A percentile compares a stretch with the other conserved stretches of the same genome.
These are phyloP conservation scores for Pichia californica DNA, from an alignment of 805 yeast genomes.

Conservation along the genomic window DNA sequence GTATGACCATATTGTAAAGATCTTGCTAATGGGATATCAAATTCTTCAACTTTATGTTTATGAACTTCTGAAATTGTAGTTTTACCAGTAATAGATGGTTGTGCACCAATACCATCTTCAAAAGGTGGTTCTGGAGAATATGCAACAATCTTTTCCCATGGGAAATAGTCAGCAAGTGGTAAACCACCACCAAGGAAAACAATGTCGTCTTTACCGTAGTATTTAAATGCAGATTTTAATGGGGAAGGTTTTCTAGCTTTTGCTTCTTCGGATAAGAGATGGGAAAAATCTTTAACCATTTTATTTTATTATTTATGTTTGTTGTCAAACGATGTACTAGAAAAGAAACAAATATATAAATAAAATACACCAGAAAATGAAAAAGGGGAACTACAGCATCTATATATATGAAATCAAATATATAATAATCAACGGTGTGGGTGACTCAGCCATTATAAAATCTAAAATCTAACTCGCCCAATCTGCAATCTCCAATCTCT, in stretches of 20 bases:
- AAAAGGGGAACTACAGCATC: no score
- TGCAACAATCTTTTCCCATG: constrained; percentile 71
- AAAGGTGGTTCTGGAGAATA: constrained; percentile 79
- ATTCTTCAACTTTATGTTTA: constrained; percentile 39
- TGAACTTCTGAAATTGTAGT: constrained; percentile 31
- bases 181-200: constrained; percentile 94
- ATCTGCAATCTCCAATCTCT: no score
- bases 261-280: constrained; percentile 74
- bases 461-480: no score
- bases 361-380: no score
- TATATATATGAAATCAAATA: no score
- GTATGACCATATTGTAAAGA: constrained; percentile 92
- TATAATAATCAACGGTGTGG: no score
- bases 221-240: constrained; percentile 77
- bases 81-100: constrained; percentile 35
- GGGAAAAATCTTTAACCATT: constrained; percentile 55
- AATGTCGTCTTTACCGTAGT: constrained; percentile 65
- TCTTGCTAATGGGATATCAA: constrained; percentile 67
- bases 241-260: constrained; percentile 70
- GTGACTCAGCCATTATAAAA: no score
- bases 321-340: no score
- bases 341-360: no score
- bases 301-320: not conserved
- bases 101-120: constrained; percentile 67
- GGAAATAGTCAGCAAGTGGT: constrained; percentile 87